Percentiles rank a stretch among this genome's conserved stretches.
Evolutionary conservation across 2,329 filamentous ascomycete species (phyloP).

Genomic region (Penicillium hordei): DNA sequence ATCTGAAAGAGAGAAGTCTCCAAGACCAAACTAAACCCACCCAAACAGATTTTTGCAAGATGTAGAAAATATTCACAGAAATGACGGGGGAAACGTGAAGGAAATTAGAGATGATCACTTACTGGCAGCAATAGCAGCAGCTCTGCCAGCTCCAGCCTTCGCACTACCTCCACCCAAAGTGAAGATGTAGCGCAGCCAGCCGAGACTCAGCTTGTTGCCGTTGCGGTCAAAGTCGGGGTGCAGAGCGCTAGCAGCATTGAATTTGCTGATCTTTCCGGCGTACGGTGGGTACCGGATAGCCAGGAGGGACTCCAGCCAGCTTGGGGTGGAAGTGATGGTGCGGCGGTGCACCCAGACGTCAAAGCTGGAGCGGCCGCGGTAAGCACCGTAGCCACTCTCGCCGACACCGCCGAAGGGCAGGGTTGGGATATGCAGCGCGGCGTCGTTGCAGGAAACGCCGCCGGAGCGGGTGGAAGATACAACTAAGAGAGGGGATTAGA

Average conservation of each 20-base stretch:
- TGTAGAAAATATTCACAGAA: neutral
- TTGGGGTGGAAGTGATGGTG: constrained; percentile 58
- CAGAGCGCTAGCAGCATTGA: constrained; percentile 50
- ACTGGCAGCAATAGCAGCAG: constrained; percentile 40
- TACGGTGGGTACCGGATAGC: constrained; percentile 63
- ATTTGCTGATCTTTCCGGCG: constrained; percentile 55
- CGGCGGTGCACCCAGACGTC: constrained; percentile 63
- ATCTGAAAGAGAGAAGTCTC: constrained; percentile 13
- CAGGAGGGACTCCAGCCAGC: constrained; percentile 60
- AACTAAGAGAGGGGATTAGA: constrained; percentile 43
- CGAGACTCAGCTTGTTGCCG: constrained; percentile 46
- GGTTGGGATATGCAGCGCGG: constrained; percentile 70
- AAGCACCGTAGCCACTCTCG: constrained; percentile 71
- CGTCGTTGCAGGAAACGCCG: constrained; percentile 59
- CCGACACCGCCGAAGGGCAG: constrained; percentile 83
- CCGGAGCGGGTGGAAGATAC: constrained; percentile 65
- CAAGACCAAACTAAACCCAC: neutral
- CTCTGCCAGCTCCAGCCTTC: constrained; percentile 38
- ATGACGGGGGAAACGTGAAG: neutral
- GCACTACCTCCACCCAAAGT: constrained; percentile 44
- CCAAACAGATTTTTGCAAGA: constrained; percentile 2
- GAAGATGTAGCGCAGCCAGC: constrained; percentile 42
- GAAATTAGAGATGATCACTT: constrained; percentile 29
- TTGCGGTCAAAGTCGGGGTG: constrained; percentile 63
- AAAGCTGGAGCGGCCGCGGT: constrained; percentile 71